These are phyloP conservation scores for Daldinia eschscholtzii DNA, from an alignment of 2,329 filamentous ascomycete species.

Conservation along the genomic window DNA sequence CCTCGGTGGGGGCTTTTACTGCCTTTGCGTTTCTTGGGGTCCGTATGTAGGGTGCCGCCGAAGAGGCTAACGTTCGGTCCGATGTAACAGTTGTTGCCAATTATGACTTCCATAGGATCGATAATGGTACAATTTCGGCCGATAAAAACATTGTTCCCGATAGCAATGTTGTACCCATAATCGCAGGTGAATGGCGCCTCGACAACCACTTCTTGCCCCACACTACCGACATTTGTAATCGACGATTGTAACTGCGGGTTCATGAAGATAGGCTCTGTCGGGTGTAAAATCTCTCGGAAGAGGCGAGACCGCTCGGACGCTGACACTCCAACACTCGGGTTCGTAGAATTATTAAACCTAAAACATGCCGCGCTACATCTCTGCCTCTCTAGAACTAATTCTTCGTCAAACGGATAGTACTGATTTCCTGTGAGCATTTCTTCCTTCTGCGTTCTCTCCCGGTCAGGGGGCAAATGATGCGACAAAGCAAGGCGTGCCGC, in stretches of 20 bases:
- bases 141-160: slow-evolving; percentile 87
- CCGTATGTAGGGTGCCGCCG: slow-evolving; percentile 78
- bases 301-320: slow-evolving; percentile 75
- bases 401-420: slow-evolving; percentile 84
- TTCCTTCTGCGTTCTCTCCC: slow-evolving; percentile 78
- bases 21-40: slow-evolving; percentile 79
- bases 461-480: slow-evolving; percentile 61
- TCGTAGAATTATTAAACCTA: slow-evolving; percentile 87
- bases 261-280: slow-evolving; percentile 67
- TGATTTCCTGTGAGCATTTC: slow-evolving; percentile 86
- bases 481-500: slow-evolving; percentile 71
- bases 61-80: slow-evolving; percentile 90
- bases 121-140: slow-evolving; percentile 86
- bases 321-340: slow-evolving; percentile 78
- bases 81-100: slow-evolving; percentile 82
- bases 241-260: slow-evolving; percentile 67
- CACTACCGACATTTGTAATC: slow-evolving; percentile 68
- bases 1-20: slow-evolving; percentile 79
- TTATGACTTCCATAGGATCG: slow-evolving; percentile 85
- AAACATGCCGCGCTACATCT: slow-evolving; percentile 84
- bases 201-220: slow-evolving; percentile 82
- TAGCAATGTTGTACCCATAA: slow-evolving; percentile 93
- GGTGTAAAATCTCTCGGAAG: slow-evolving; percentile 78
- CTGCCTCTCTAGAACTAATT: slow-evolving; percentile 86
- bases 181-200: slow-evolving; percentile 93